phyloP scores from a whole-genome alignment of 352 stramenopile species.

The Globisporangium ultimum region DNA sequence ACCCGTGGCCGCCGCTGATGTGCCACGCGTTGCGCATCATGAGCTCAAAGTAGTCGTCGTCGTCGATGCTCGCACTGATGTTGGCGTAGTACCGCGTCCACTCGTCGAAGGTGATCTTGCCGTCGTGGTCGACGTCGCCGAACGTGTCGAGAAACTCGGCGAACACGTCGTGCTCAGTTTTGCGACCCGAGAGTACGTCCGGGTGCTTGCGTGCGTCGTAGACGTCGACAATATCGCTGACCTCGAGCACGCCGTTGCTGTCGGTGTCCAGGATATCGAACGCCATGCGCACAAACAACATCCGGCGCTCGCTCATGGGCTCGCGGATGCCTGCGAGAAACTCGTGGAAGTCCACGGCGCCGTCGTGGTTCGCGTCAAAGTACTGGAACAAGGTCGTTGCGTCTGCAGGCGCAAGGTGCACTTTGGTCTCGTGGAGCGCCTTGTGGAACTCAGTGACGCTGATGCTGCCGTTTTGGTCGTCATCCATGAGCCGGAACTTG shows the following conservation, averaged over 20 bases:
- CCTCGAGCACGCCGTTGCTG: slow-evolving; percentile 67
- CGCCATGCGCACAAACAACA: slow-evolving; percentile 79
- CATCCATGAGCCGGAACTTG: slow-evolving; percentile 72
- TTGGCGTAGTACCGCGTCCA: slow-evolving; percentile 90
- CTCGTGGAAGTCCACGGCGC: slow-evolving; percentile 78
- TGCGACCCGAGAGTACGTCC: slow-evolving; percentile 73
- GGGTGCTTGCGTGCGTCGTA: slow-evolving; percentile 86
- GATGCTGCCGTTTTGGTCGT: slow-evolving; percentile 66
- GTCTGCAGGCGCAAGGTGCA: slow-evolving; percentile 49
- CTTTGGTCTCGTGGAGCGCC: slow-evolving; percentile 53
- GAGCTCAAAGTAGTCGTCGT: slow-evolving; percentile 92
- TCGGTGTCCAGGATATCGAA: slow-evolving; percentile 87
- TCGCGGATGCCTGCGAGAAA: slow-evolving; percentile 83
- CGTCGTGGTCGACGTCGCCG: slow-evolving; percentile 57
- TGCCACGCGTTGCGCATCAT: slow-evolving; percentile 90
- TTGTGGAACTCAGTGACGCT: slow-evolving; percentile 74
- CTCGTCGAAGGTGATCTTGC: slow-evolving; percentile 52
- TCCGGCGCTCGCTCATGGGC: slow-evolving; percentile 73
- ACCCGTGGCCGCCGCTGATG: slow-evolving; percentile 47
- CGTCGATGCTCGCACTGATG: slow-evolving; percentile 82
- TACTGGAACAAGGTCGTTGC: slow-evolving; percentile 70
- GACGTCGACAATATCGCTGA: slow-evolving; percentile 58
- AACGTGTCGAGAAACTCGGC: slow-evolving; percentile 85
- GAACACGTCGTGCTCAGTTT: slow-evolving; percentile 77
- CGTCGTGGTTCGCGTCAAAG: slow-evolving; percentile 86